Percentiles rank a stretch among this genome's conserved stretches.
These are phyloP conservation scores for Pythium periplocum DNA, from an alignment of 352 stramenopile genomes.

Conservation along the genomic window DNA sequence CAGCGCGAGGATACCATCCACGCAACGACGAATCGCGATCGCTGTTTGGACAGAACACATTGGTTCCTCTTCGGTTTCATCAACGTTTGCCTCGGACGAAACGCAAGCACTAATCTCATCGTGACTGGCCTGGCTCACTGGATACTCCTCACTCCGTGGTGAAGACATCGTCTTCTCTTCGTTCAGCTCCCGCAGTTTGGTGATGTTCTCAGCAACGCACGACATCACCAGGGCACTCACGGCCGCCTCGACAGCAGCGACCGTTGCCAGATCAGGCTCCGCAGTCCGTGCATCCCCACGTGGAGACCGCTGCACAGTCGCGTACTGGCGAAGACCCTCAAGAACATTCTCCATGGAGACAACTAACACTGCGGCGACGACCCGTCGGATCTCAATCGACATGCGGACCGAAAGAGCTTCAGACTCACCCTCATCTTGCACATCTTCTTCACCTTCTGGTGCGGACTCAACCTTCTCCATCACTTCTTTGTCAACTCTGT, in stretches of 20 bases:
- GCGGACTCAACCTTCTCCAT: background rate
- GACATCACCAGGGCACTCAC: too few relatives aligned
- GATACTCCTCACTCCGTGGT: too few relatives aligned
- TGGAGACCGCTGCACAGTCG: too few relatives aligned
- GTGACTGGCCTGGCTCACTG: background rate
- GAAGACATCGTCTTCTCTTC: too few relatives aligned
- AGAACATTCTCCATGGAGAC: slow-evolving; percentile 18
- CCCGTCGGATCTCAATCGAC: slow-evolving; percentile 21
- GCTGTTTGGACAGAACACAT: slow-evolving; percentile 21
- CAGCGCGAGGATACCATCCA: slow-evolving; percentile 32
- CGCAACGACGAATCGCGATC: slow-evolving; percentile 30
- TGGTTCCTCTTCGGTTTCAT: background rate
- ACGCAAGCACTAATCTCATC: slow-evolving; percentile 2
- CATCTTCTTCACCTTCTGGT: background rate
- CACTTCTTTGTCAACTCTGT: background rate
- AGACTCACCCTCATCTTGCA: background rate
- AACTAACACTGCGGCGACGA: slow-evolving; percentile 17
- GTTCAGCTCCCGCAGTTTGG: too few relatives aligned
- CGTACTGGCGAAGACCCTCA: too few relatives aligned
- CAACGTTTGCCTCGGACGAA: background rate
- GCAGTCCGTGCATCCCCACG: too few relatives aligned
- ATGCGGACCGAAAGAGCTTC: slow-evolving; percentile 10
- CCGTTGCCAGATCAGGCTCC: too few relatives aligned
- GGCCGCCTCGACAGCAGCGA: too few relatives aligned
- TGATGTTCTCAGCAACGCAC: too few relatives aligned